Percentiles rank a stretch among this genome's conserved stretches.
Conservation (phyloP, 2,329 filamentous ascomycete species). For the Botrytis aclada region DNA sequence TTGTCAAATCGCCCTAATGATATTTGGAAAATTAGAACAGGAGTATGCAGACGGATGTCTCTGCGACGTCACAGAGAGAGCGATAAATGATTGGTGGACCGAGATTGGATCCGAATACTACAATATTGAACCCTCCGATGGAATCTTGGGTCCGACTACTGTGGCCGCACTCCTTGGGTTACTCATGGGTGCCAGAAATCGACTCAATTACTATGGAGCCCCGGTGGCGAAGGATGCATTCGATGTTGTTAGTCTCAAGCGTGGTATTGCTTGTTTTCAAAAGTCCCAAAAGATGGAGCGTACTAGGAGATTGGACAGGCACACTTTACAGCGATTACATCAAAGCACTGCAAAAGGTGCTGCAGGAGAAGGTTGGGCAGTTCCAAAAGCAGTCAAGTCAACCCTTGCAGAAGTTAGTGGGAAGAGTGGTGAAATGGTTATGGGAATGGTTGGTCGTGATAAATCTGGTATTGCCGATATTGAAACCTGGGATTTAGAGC, state of each 20-base stretch:
- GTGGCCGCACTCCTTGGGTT: constrained; percentile 84
- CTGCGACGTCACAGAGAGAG: constrained; percentile 88
- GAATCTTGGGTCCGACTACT: constrained; percentile 86
- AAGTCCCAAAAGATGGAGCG: constrained; percentile 79
- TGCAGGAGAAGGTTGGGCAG: constrained; percentile 83
- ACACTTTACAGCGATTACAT: constrained; percentile 78
- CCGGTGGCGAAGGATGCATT: constrained; percentile 90
- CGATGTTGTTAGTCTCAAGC: constrained; percentile 76
- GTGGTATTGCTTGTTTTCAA: constrained; percentile 83
- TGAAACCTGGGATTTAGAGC: constrained; percentile 86
- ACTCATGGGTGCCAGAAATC: constrained; percentile 84
- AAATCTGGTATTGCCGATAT: constrained; percentile 89
- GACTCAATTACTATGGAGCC: constrained; percentile 78
- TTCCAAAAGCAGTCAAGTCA: constrained; percentile 91
- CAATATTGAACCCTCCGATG: constrained; percentile 88
- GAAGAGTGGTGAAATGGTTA: constrained; percentile 89
- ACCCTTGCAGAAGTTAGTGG: constrained; percentile 91
- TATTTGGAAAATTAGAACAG: constrained; percentile 83
- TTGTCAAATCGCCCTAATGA: constrained; percentile 81
- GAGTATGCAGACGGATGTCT: constrained; percentile 90
- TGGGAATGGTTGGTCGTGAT: constrained; percentile 85
- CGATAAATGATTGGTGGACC: constrained; percentile 93
- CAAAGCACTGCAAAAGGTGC: constrained; percentile 85
- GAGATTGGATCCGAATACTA: constrained; percentile 90
- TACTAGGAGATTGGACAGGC: constrained; percentile 75